A percentile compares a stretch with the other conserved stretches of the same genome.
Conservation (phyloP, 176 grass and related monocot genomes). For the Puya raimondii region DNA sequence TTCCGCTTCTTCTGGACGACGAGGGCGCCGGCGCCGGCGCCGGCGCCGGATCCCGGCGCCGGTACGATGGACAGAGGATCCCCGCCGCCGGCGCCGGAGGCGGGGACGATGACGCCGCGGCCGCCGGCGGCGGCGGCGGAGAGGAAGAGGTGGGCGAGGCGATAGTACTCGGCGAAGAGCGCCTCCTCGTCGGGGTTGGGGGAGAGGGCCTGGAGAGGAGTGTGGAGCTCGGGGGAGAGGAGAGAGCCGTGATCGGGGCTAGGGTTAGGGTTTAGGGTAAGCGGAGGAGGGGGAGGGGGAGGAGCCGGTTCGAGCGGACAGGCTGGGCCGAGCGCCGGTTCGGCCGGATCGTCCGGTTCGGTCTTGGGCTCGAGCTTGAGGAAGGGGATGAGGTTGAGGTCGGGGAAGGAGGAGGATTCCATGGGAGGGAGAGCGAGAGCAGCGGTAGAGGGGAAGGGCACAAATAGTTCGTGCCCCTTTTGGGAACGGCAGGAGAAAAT, state of each 20-base stretch:
- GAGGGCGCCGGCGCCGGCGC: slow-evolving; percentile 24
- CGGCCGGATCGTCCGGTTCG: slow-evolving; percentile 1
- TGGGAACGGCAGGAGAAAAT: not conserved
- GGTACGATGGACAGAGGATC: slow-evolving; percentile 24
- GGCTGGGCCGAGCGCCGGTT: slow-evolving; percentile 7
- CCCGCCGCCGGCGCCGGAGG: slow-evolving; percentile 12
- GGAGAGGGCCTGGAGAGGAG: slow-evolving; percentile 27
- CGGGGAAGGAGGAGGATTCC: slow-evolving; percentile 17
- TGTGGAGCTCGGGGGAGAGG: slow-evolving; percentile 23
- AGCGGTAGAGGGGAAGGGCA: slow-evolving; percentile 24
- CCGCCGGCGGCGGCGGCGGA: slow-evolving; percentile 24
- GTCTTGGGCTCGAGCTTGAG: slow-evolving; percentile 53
- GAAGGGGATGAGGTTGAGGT: slow-evolving; percentile 54
- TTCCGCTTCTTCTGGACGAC: slow-evolving; percentile 57
- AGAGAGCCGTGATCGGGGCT: slow-evolving; percentile 32
- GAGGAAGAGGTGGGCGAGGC: slow-evolving; percentile 52
- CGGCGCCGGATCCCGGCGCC: slow-evolving; percentile 19
- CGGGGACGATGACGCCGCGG: slow-evolving; percentile 25
- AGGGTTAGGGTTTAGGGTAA: slow-evolving; percentile 18
- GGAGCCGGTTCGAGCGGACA: not conserved
- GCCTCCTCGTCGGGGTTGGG: slow-evolving; percentile 41
- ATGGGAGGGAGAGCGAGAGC: not conserved
- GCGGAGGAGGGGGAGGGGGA: not conserved
- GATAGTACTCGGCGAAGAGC: slow-evolving; percentile 56
- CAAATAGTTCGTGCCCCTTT: slow-evolving; percentile 1